A percentile compares a stretch with the other conserved stretches of the same genome.
These are phyloP conservation scores for Candida orba DNA, from an alignment of 805 yeast genomes.

Conservation along the genomic window DNA sequence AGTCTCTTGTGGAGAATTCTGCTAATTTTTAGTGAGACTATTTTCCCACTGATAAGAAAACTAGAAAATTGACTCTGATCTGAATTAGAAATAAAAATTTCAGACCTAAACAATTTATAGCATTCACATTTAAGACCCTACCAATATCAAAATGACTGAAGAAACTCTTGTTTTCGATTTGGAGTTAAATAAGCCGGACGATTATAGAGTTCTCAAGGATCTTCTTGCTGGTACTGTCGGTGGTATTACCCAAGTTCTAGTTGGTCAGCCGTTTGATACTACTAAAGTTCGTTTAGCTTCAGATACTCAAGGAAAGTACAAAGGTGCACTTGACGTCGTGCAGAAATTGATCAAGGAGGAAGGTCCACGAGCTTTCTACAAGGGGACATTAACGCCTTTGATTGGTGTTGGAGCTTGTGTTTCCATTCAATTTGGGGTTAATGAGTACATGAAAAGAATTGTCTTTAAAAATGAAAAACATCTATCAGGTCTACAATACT, in stretches of 20 bases:
- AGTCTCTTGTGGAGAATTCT: constrained; percentile 46
- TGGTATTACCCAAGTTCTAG: constrained; percentile 91
- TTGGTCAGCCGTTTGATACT: constrained; percentile 95
- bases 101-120: background rate
- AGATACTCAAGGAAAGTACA: constrained; percentile 68
- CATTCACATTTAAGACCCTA: background rate
- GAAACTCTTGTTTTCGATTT: constrained; percentile 10
- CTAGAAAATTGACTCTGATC: background rate
- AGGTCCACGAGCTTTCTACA: constrained; percentile 81
- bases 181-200: constrained; percentile 11
- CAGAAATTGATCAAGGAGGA: constrained; percentile 65
- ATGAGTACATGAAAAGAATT: constrained; percentile 85
- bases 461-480: constrained; percentile 37
- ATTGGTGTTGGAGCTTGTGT: constrained; percentile 98
- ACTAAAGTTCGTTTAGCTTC: constrained; percentile 90
- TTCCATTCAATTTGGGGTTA: constrained; percentile 90
- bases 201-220: constrained; percentile 20
- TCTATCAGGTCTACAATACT: constrained; percentile 59
- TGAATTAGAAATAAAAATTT: no score
- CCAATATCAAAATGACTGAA: constrained; percentile 9
- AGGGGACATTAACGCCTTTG: constrained; percentile 91
- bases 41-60: background rate
- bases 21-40: constrained; percentile 52
- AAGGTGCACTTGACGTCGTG: constrained; percentile 72
- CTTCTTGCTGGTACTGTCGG: constrained; percentile 80